Conservation (phyloP, 306 rosid genomes). For the Bauhinia variegata region DNA sequence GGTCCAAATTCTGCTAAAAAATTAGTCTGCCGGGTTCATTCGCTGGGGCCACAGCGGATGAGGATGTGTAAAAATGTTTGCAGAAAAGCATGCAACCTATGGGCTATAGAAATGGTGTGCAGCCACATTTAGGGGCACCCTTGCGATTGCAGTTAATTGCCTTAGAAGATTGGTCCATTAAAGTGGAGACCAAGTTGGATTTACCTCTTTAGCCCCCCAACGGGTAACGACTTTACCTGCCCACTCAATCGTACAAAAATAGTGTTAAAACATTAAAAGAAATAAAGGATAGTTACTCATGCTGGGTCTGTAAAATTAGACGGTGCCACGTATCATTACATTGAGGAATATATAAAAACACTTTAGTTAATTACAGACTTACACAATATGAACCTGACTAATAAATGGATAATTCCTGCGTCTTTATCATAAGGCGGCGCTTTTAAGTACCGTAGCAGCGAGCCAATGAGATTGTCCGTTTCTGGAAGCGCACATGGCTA, state of each 20-base stretch:
- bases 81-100: slow-evolving; percentile 3
- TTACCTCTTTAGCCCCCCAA: slow-evolving; percentile 41
- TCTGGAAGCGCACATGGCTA: slow-evolving; percentile 57
- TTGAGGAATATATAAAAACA: too few species aligned
- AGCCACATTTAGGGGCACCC: slow-evolving; percentile 36
- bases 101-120: slow-evolving; percentile 13
- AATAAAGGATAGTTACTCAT: not conserved
- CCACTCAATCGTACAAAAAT: slow-evolving; percentile 43
- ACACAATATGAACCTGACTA: too few species aligned
- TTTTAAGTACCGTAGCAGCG: slow-evolving; percentile 8
- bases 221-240: slow-evolving; percentile 70
- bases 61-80: too few species aligned
- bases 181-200: slow-evolving; percentile 46
- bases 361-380: too few species aligned
- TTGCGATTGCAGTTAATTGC: not conserved
- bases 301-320: not conserved
- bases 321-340: not conserved
- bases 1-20: too few species aligned
- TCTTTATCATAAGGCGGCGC: slow-evolving; percentile 34
- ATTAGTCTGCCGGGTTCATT: too few species aligned
- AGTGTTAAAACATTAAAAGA: not conserved
- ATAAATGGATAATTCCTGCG: too few species aligned
- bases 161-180: slow-evolving; percentile 42
- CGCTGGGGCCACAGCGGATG: too few species aligned
- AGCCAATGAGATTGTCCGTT: slow-evolving; percentile 37